Base-by-base conservation (phyloP, 768 basidiomycete species). In the Chalciporus piperatus region DNA sequence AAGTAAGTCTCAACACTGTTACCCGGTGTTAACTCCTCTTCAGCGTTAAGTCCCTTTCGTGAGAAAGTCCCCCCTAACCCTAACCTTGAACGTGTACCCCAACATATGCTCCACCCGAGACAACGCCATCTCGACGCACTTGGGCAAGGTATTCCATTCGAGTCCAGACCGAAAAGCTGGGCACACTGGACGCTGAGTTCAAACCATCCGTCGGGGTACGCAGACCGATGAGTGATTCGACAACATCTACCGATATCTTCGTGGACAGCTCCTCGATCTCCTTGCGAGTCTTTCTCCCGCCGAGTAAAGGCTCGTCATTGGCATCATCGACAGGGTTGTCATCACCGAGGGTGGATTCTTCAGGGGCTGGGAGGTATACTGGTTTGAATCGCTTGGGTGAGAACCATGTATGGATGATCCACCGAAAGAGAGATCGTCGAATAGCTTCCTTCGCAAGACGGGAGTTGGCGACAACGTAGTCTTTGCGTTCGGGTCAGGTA, bases 171-270 rank as follows among this genome's bases (percentile, higher is more conserved):
- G 55, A 89, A 89, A 42, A 81, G 71, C 48, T 76, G 74, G 43
- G 69, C 71, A 60, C 80, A 84, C 55, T 84, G 78, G 46, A 82
- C 76, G 0, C 80, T 84, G 1, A 84, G 69, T 42, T 79, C 72
- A 46, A 86, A 81, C 9, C 83, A 77, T 0, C 87, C 87, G 52
- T 85, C 78, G 4, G 86, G 64, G 65, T 84, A 88, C 0, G 86
- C 78, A 6, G 89, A 1, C 92, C 92, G 22, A 93, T 85, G 12
- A 91, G 70, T 3, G 90, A 80, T 68, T 96, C 92, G 5, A 92
- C 77, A 4, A 92, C 85, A 55, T 95, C 92, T 1, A 89, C 89
- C 30, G 93, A 74, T 52, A 89, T 79, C 75, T 95, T 95, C 3
- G 87, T 89, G 2, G 88, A 91, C 23, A 91, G 58, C 16, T 76